Evolutionary conservation across 2,329 filamentous ascomycete genomes (phyloP), one percentile per base, ranked within the genome.

Genomic region (Claviceps sorghi): DNA sequence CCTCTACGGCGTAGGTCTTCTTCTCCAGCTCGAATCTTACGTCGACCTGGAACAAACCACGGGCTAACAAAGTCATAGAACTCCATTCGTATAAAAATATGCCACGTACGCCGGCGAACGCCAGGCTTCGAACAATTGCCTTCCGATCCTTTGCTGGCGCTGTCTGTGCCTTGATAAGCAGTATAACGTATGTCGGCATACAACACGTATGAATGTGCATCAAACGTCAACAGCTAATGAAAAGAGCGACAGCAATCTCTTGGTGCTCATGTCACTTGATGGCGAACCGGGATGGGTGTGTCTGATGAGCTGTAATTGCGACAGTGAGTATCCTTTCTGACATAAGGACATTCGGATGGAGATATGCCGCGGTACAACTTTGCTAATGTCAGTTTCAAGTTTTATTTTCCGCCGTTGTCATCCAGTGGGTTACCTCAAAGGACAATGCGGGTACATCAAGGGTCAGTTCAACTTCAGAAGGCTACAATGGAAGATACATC

Each of bases 231-330:
- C 17, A 41, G 19, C 29, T 30, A 19, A 30, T 15, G 38, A 43
- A 26, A 40, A 17, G 34, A 1, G 51, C 17, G 9, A 19, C 17
- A 80, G 77, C 3, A 84, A 84, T 59, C 64, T 84, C 2, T 73
- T 74, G 3, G 71, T 83, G 0, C 64, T 83, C 1, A 75, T 80
- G 69, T 71, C 70, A 1, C 70, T 83, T 2, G 65, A 78, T 26
- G 80, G 80, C 13, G 80, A 83, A 60, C 79, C 76, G 2, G 80
- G 76, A 3, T 84, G 80, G 79, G 72, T 84, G 2, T 84, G 79
- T 57, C 70, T 84, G 4, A 79, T 82, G 68, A 79, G 78, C 59
- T 84, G 80, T 60, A 83, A 83, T 59, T 71, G 73, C 55, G 80
- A 84, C 60, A 75, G 79, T 80, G 63, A 59, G 72, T 65, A 29